Evolutionary conservation across 1,139 yeast genomes (phyloP).

Genomic region (Diutina pseudorugosa): DNA sequence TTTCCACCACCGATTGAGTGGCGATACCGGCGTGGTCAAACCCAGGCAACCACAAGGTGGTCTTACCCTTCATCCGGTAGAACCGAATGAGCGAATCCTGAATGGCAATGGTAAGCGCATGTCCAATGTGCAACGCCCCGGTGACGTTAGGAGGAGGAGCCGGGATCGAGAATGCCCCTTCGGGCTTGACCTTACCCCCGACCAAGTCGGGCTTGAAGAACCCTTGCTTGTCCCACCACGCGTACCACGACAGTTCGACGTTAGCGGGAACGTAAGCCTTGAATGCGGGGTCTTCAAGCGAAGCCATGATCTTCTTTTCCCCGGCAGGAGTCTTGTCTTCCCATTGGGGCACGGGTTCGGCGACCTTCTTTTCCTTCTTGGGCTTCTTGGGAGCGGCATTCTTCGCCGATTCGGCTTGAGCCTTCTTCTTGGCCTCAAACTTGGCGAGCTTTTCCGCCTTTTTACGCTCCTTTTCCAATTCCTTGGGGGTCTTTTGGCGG

Average conservation of each 20-base stretch:
- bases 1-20: slow-evolving; percentile 96
- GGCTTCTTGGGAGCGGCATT: slow-evolving; percentile 45
- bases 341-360: slow-evolving; percentile 61
- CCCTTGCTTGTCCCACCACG: slow-evolving; percentile 91
- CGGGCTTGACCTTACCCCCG: slow-evolving; percentile 67
- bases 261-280: slow-evolving; percentile 88
- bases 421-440: slow-evolving; percentile 86
- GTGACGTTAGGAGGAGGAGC: slow-evolving; percentile 99
- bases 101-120: slow-evolving; percentile 88
- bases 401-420: slow-evolving; percentile 40
- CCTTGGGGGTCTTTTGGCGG: slow-evolving; percentile 52
- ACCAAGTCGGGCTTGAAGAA: slow-evolving; percentile 78
- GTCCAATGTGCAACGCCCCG: slow-evolving; percentile 98
- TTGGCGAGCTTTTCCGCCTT: slow-evolving; percentile 96
- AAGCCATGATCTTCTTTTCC: slow-evolving; percentile 75
- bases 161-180: slow-evolving; percentile 81
- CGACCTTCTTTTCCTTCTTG: slow-evolving; percentile 58
- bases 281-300: slow-evolving; percentile 84
- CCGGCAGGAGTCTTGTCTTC: slow-evolving; percentile 77
- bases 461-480: slow-evolving; percentile 84
- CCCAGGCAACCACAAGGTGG: slow-evolving; percentile 89
- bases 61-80: slow-evolving; percentile 95
- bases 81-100: slow-evolving; percentile 90
- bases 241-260: slow-evolving; percentile 96
- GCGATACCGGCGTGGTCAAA: slow-evolving; percentile 99